These are phyloP conservation scores for Vickermania ingenoplastis DNA, from an alignment of 208 protist genomes.

Conservation along the genomic window DNA sequence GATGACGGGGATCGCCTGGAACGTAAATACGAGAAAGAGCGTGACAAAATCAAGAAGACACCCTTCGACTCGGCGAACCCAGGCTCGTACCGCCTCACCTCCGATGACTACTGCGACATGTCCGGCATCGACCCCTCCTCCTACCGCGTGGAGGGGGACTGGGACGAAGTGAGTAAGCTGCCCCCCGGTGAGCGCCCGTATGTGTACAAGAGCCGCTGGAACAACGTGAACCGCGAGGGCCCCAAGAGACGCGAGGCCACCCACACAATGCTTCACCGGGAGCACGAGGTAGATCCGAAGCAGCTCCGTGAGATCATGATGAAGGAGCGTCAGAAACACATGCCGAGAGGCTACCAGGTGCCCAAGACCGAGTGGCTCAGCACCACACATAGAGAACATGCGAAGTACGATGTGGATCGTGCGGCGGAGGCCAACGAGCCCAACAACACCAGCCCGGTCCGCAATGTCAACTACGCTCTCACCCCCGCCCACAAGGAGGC, in stretches of 20 bases:
- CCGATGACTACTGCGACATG: slow-evolving; percentile 83
- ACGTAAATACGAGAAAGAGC: slow-evolving; percentile 17
- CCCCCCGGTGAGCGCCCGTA: slow-evolving; percentile 13
- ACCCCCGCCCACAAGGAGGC: slow-evolving; percentile 37
- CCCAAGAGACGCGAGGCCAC: slow-evolving; percentile 54
- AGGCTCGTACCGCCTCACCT: slow-evolving; percentile 66
- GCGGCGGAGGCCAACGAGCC: slow-evolving; percentile 46
- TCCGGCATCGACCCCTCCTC: slow-evolving; percentile 61
- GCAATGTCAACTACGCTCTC: slow-evolving; percentile 61
- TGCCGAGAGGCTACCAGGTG: slow-evolving; percentile 61
- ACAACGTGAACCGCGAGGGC: slow-evolving; percentile 75
- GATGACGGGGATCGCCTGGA: slow-evolving; percentile 35
- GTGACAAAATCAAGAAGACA: slow-evolving; percentile 33
- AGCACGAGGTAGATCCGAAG: slow-evolving; percentile 34
- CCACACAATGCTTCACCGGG: slow-evolving; percentile 32
- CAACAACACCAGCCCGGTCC: slow-evolving; percentile 50
- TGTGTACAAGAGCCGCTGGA: slow-evolving; percentile 82
- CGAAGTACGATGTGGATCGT: slow-evolving; percentile 48
- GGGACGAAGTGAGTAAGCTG: not conserved
- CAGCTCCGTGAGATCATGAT: slow-evolving; percentile 37
- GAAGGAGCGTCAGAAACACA: slow-evolving; percentile 18
- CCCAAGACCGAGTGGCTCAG: slow-evolving; percentile 72
- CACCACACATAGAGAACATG: slow-evolving; percentile 77
- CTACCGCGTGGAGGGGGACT: slow-evolving; percentile 43
- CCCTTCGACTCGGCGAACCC: slow-evolving; percentile 36